phyloP scores from a whole-genome alignment of 2,329 filamentous ascomycete species.

The Macroventuria anomochaeta region DNA sequence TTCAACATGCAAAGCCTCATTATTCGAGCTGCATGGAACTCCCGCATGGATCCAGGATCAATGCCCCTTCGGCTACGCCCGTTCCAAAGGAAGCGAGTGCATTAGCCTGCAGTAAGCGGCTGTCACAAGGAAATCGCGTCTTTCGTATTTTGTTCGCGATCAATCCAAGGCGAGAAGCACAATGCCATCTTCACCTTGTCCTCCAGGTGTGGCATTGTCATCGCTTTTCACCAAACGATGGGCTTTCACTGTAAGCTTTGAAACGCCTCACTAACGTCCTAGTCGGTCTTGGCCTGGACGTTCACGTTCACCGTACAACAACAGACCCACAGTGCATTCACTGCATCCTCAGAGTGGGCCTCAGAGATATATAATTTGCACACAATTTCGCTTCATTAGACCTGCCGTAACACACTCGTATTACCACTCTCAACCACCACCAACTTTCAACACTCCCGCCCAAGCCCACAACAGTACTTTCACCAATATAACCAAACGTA shows the following conservation, averaged over 20 bases:
- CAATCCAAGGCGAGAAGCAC: slow-evolving; percentile 3
- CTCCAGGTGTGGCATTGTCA: background rate
- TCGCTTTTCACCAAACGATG: background rate
- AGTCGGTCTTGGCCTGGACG: background rate
- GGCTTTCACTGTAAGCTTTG: slow-evolving; percentile 1
- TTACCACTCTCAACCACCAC: background rate
- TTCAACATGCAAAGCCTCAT: background rate
- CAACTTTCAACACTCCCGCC: too few species aligned
- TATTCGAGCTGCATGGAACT: background rate
- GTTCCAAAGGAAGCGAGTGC: slow-evolving; percentile 5
- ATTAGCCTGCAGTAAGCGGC: slow-evolving; percentile 11
- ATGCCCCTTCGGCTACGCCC: slow-evolving; percentile 12
- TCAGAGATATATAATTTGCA: background rate
- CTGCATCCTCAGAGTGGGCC: background rate
- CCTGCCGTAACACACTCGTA: background rate
- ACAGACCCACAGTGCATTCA: background rate
- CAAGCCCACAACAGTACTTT: too few species aligned
- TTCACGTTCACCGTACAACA: background rate
- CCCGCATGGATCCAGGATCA: slow-evolving; percentile 11
- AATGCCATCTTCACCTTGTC: slow-evolving; percentile 2
- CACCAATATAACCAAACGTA: too few species aligned
- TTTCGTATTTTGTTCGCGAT: background rate
- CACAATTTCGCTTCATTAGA: background rate
- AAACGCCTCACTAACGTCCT: background rate
- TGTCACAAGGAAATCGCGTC: slow-evolving; percentile 16